These are phyloP conservation scores for Aspergillus haitiensis DNA, from an alignment of 495 filamentous ascomycete species.

Conservation along the genomic window DNA sequence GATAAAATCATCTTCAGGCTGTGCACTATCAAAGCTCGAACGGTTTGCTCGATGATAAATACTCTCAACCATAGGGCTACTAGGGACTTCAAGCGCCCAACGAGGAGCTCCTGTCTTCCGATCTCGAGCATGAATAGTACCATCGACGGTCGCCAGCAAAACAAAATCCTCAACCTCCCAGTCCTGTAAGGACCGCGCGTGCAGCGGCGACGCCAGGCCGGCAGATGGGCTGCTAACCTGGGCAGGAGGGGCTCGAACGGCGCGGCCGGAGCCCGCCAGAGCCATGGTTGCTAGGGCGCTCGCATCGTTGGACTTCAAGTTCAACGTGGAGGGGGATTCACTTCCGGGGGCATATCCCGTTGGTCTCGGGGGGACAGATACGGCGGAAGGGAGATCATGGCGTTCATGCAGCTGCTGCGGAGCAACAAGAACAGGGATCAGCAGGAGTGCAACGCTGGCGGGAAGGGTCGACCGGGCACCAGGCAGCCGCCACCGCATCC, in stretches of 20 bases:
- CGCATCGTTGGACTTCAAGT: conserved; percentile 69
- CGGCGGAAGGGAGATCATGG: conserved; percentile 34
- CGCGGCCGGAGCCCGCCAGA: conserved; percentile 71
- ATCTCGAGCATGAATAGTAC: conserved; percentile 90
- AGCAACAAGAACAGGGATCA: conserved; percentile 47
- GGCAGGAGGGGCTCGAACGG: conserved; percentile 83
- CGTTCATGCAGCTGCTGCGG: conserved; percentile 50
- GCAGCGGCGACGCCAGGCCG: conserved; percentile 75
- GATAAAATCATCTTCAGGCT: conserved; percentile 76
- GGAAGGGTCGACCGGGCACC: conserved; percentile 49
- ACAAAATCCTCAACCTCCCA: conserved; percentile 99
- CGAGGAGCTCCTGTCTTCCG: conserved; percentile 76
- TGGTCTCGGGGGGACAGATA: conserved; percentile 36
- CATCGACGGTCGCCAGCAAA: conserved; percentile 98
- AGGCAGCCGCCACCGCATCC: conserved; percentile 53
- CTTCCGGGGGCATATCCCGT: conserved; percentile 21
- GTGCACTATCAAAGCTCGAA: conserved; percentile 56
- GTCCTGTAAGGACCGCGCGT: conserved; percentile 94
- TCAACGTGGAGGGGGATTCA: conserved; percentile 24
- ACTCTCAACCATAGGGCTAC: conserved; percentile 86
- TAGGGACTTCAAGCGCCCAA: conserved; percentile 77
- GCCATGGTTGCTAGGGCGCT: conserved; percentile 92
- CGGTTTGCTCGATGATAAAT: conserved; percentile 74
- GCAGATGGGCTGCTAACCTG: conserved; percentile 60
- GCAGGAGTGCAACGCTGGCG: conserved; percentile 50